Percentiles rank a stretch among this genome's conserved stretches.
Evolutionary conservation across 345 rosid species (phyloP).

Genomic region (Brassica juncea): DNA sequence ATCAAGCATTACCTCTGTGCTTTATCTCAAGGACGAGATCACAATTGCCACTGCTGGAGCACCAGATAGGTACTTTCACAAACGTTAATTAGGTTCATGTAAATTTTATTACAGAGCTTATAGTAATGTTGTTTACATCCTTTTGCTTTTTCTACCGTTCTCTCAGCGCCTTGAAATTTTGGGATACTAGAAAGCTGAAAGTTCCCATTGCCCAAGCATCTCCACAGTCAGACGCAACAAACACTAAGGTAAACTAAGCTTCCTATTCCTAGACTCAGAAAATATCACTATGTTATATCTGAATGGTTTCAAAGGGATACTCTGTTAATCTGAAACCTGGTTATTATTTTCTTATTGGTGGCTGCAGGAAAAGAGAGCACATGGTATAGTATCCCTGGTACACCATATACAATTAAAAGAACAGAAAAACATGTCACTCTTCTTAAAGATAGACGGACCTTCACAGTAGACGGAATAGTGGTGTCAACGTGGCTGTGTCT

Average conservation of each 20-base stretch:
- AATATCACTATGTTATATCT: not conserved
- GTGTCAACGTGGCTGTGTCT: too few species aligned
- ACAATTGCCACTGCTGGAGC: slow-evolving; percentile 91
- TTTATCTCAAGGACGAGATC: slow-evolving; percentile 78
- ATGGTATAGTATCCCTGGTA: too few species aligned
- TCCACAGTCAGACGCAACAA: not conserved
- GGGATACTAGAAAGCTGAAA: not conserved
- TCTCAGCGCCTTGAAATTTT: not conserved
- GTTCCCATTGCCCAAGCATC: not conserved
- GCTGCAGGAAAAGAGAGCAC: too few species aligned
- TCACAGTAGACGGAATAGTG: too few species aligned
- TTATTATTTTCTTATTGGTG: too few species aligned
- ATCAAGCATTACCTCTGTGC: slow-evolving; percentile 86
- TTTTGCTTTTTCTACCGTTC: not conserved
- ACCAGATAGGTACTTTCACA: slow-evolving; percentile 62
- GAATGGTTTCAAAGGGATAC: too few species aligned
- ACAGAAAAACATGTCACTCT: too few species aligned
- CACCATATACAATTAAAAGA: too few species aligned
- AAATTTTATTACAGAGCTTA: not conserved
- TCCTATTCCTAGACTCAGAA: too few species aligned
- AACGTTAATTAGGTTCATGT: not conserved
- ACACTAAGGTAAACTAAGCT: not conserved
- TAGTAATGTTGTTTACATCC: not conserved
- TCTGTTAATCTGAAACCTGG: too few species aligned
- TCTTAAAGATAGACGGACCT: too few species aligned